Evolutionary conservation across 768 basidiomycete genomes (phyloP), one percentile per base, ranked within the genome.

Genomic region (Piloderma croceum): DNA sequence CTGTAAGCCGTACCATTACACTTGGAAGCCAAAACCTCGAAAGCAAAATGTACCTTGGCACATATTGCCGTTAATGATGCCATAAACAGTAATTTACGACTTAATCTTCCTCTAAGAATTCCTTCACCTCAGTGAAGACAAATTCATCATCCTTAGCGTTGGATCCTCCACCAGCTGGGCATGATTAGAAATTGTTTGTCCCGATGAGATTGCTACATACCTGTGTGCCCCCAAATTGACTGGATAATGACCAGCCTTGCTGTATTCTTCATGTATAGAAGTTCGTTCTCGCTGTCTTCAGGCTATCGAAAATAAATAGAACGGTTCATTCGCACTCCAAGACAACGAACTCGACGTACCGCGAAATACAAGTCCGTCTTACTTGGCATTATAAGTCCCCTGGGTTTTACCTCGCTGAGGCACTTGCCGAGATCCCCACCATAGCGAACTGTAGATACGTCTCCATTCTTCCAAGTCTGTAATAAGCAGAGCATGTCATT

Each of bases 361-460:
- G 77, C 63, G 53, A 79, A 79, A 52, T 77, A 77, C 27, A 79
- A 53, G 45, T 79, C 77, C 1, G 73, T 77, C 60, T 74, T 76
- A 47, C 68, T 70, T 4, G 77, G 76, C 74, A 79, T 75, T 34
- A 78, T 69, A 31, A 79, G 47, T 3, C 74, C 76, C 42, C 64
- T 71, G 3, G 75, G 74, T 44, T 69, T 70, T 57, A 77, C 73
- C 13, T 50, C 53, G 2, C 52, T 46, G 40, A 79, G 50, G 29
- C 63, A 61, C 24, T 60, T 65, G 34, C 54, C 60, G 21, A 74
- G 62, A 47, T 74, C 60, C 12, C 70, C 71, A 1, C 58, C 59
- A 46, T 73, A 62, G 13, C 63, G 61, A 12, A 76, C 53, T 17
- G 50, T 53, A 6, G 77, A 74, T 13, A 76, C 59, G 46, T 76